Percentiles rank a stretch among this genome's conserved stretches.
phyloP scores from a whole-genome alignment of 1,284 basidiomycete genomes.

The Ganoderma meredithae region DNA sequence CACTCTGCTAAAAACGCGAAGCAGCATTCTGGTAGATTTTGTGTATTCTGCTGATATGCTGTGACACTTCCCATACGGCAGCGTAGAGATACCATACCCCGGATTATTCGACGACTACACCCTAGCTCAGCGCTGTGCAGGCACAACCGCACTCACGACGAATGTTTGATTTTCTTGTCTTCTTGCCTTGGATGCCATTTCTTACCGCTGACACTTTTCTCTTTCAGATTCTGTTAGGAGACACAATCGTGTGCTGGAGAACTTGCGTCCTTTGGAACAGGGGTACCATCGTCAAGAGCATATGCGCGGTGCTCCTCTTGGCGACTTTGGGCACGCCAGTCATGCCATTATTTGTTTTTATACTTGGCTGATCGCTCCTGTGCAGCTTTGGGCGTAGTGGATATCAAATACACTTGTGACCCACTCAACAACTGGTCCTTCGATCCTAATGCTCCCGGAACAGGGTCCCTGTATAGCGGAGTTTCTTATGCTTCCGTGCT shows the following conservation, averaged over 20 bases:
- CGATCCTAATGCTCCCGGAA: not conserved
- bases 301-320: not conserved
- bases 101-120: not conserved
- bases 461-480: not conserved
- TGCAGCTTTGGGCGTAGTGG: not conserved
- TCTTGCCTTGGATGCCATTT: no score
- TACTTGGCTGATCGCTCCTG: not conserved
- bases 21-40: not conserved
- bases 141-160: not conserved
- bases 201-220: not conserved
- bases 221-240: not conserved
- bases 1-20: not conserved
- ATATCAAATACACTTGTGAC: not conserved
- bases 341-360: not conserved
- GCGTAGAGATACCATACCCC: not conserved
- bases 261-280: slow-evolving; percentile 1
- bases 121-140: not conserved
- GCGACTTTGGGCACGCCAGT: not conserved
- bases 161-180: not conserved
- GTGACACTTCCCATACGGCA: not conserved
- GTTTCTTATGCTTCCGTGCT: not conserved
- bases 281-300: not conserved
- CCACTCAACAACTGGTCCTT: not conserved
- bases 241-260: slow-evolving; percentile 1
- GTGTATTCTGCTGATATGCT: not conserved